A percentile compares a stretch with the other conserved stretches of the same genome.
Evolutionary conservation across 768 basidiomycete genomes (phyloP).

Genomic region (Lactarius psammicola): DNA sequence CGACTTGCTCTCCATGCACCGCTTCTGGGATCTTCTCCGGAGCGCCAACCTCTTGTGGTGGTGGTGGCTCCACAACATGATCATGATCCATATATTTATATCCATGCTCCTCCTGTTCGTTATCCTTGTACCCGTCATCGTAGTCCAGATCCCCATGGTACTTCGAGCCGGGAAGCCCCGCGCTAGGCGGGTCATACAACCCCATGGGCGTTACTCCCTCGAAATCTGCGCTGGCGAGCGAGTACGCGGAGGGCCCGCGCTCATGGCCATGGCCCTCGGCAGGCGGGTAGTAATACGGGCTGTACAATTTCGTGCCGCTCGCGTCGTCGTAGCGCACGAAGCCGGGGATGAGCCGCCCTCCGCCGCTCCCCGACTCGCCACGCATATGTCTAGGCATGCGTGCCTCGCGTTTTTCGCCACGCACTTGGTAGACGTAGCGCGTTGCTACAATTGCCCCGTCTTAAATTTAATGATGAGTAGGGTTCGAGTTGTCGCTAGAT

Average conservation of each 20-base stretch:
- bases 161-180: neutral
- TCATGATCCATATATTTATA: neutral
- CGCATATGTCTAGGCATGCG: slow-evolving; percentile 19
- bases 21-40: neutral
- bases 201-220: neutral
- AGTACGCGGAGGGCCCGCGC: slow-evolving; percentile 3
- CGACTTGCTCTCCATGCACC: neutral
- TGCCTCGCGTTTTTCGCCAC: slow-evolving; percentile 25
- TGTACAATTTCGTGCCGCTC: slow-evolving; percentile 22
- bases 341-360: slow-evolving; percentile 11
- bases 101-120: neutral
- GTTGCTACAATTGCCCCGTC: slow-evolving; percentile 31
- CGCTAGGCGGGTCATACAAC: neutral
- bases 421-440: slow-evolving; percentile 28
- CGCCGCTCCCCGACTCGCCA: neutral
- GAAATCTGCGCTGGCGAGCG: neutral
- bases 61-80: neutral
- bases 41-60: neutral
- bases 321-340: slow-evolving; percentile 24
- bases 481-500: neutral
- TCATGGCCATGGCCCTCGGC: slow-evolving; percentile 6
- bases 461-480: neutral
- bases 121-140: neutral
- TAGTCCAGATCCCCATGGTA: neutral
- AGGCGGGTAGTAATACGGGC: slow-evolving; percentile 10